These are phyloP conservation scores for Rubus idaeus DNA, from an alignment of 306 rosid species.

Conservation along the genomic window DNA sequence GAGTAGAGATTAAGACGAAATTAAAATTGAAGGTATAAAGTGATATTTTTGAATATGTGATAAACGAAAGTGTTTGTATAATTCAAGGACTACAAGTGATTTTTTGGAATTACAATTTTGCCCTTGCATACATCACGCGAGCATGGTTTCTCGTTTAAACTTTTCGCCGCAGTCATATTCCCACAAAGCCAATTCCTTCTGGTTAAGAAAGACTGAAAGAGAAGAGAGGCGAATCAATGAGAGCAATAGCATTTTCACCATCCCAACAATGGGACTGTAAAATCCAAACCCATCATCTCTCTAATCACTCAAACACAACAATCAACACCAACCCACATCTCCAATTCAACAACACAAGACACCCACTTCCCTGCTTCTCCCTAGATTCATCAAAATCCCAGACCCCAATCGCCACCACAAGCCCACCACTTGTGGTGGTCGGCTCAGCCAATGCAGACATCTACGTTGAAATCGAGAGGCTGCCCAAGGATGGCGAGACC, in stretches of 20 bases:
- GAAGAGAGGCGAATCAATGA: conserved; percentile 25
- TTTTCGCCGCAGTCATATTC: too few species aligned
- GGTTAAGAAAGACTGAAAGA: too few species aligned
- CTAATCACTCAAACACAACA: conserved; percentile 7
- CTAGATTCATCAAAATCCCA: conserved; percentile 32
- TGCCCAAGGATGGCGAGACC: conserved; percentile 72
- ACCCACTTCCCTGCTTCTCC: conserved; percentile 38
- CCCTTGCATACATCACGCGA: too few species aligned
- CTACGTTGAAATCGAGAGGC: conserved; percentile 74
- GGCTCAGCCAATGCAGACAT: conserved; percentile 93
- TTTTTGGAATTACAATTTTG: too few species aligned
- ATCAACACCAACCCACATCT: conserved; percentile 35
- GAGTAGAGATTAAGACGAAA: too few species aligned
- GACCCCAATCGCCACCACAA: conserved; percentile 25
- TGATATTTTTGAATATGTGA: too few species aligned
- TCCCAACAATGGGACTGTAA: conserved; percentile 29
- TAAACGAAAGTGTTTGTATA: too few species aligned
- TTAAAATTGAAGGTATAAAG: too few species aligned
- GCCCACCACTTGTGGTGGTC: conserved; percentile 67
- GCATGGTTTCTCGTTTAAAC: too few species aligned
- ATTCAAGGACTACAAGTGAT: too few species aligned
- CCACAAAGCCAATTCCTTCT: too few species aligned
- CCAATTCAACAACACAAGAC: conserved; percentile 38
- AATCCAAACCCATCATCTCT: conserved; percentile 10
- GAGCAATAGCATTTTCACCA: conserved; percentile 36